Percentiles rank a stretch among this genome's conserved stretches.
Evolutionary conservation across 2,329 filamentous ascomycete genomes (phyloP).

Genomic region (Fusarium torulosum): DNA sequence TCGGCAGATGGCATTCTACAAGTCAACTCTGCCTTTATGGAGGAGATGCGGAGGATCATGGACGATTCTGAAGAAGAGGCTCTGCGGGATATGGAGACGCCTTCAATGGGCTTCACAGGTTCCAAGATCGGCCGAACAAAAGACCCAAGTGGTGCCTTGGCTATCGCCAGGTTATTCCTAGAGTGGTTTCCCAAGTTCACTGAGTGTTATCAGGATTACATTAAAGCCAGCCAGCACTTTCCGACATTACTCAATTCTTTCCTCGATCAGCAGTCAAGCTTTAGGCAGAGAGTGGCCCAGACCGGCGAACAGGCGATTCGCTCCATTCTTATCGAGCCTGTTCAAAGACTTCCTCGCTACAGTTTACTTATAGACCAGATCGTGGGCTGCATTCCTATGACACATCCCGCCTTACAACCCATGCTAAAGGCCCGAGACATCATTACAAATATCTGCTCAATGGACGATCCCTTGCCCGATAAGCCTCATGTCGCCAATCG

Average conservation of each 20-base stretch:
- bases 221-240: constrained; percentile 89
- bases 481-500: constrained; percentile 80
- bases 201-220: constrained; percentile 92
- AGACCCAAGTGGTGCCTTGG: constrained; percentile 82
- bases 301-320: constrained; percentile 91
- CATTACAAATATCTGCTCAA: constrained; percentile 95
- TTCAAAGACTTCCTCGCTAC: constrained; percentile 93
- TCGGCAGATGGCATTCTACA: constrained; percentile 85
- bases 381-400: constrained; percentile 83
- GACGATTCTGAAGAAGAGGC: constrained; percentile 88
- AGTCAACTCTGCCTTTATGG: constrained; percentile 84
- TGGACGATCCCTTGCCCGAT: constrained; percentile 78
- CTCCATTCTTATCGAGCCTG: constrained; percentile 94
- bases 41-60: constrained; percentile 79
- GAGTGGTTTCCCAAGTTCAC: constrained; percentile 96
- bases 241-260: constrained; percentile 84
- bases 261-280: constrained; percentile 83
- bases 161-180: constrained; percentile 83
- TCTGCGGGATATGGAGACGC: constrained; percentile 77
- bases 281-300: constrained; percentile 82
- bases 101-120: constrained; percentile 57
- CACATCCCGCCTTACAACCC: constrained; percentile 84
- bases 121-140: constrained; percentile 64
- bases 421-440: constrained; percentile 93
- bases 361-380: constrained; percentile 98